A percentile compares a stretch with the other conserved stretches of the same genome.
Evolutionary conservation across 805 yeast species (phyloP).

Genomic region (Kregervanrija fluxuum): DNA sequence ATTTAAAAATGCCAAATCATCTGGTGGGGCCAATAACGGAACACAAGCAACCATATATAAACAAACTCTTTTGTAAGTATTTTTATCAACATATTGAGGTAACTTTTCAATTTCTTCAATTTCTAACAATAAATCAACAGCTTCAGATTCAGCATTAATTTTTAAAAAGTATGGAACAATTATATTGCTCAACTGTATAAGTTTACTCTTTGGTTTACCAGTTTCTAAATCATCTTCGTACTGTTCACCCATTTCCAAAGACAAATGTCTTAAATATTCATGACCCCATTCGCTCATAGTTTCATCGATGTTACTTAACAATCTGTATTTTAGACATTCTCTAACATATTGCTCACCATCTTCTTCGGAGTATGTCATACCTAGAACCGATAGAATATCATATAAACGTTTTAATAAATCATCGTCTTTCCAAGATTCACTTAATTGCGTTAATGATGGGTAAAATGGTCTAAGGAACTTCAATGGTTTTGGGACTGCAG

Average conservation of each 20-base stretch:
- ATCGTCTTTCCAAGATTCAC: conserved; percentile 53
- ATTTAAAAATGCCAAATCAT: conserved; percentile 75
- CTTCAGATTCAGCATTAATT: conserved; percentile 98
- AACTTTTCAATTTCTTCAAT: conserved; percentile 80
- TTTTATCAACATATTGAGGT: conserved; percentile 76
- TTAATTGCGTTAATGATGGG: conserved; percentile 55
- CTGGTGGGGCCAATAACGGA: conserved; percentile 93
- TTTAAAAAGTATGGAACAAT: conserved; percentile 85
- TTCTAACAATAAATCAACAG: conserved; percentile 87
- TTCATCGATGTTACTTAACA: conserved; percentile 36
- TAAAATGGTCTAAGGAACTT: conserved; percentile 90
- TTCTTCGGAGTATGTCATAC: conserved; percentile 86
- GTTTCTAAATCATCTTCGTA: conserved; percentile 44
- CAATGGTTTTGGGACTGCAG: conserved; percentile 98
- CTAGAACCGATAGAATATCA: conserved; percentile 85
- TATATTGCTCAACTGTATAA: conserved; percentile 61
- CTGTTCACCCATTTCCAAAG: conserved; percentile 89
- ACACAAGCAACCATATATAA: conserved; percentile 93
- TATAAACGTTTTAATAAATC: conserved; percentile 50
- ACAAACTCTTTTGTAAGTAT: conserved; percentile 83
- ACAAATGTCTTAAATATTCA: conserved; percentile 93
- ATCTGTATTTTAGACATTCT: conserved; percentile 74
- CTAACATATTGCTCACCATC: conserved; percentile 45
- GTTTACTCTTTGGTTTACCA: conserved; percentile 21
- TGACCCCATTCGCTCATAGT: conserved; percentile 92